phyloP scores from a whole-genome alignment of 2,329 filamentous ascomycete species.

The Cercospora nicotianae region DNA sequence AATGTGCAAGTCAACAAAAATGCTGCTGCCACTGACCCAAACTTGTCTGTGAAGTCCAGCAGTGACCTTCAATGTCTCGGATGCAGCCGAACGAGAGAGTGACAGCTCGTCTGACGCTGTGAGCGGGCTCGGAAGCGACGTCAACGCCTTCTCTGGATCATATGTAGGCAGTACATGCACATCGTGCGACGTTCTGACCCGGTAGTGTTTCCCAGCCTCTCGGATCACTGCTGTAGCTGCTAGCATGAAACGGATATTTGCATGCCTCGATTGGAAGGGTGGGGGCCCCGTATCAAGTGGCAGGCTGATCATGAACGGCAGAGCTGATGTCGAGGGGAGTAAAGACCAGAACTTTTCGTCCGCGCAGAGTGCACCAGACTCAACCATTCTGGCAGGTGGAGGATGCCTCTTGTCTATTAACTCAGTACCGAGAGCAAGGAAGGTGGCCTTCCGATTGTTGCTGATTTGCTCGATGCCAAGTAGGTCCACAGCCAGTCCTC shows the following conservation, averaged over 20 bases:
- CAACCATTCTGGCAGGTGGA: slow-evolving; percentile 53
- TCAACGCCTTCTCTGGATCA: slow-evolving; percentile 57
- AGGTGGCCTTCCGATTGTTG: slow-evolving; percentile 49
- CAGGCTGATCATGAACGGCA: slow-evolving; percentile 56
- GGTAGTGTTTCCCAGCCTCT: slow-evolving; percentile 50
- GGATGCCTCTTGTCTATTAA: slow-evolving; percentile 53
- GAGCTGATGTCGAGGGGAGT: slow-evolving; percentile 47
- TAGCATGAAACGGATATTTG: slow-evolving; percentile 53
- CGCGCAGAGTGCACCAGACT: slow-evolving; percentile 42
- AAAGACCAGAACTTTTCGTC: slow-evolving; percentile 51
- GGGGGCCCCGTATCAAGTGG: slow-evolving; percentile 57
- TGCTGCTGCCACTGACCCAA: slow-evolving; percentile 57
- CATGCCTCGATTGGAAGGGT: slow-evolving; percentile 55
- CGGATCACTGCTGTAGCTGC: slow-evolving; percentile 50
- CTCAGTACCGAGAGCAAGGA: slow-evolving; percentile 54
- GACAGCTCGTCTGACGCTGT: slow-evolving; percentile 52
- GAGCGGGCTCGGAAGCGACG: slow-evolving; percentile 54
- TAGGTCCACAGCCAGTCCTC: slow-evolving; percentile 53
- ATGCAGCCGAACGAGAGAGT: slow-evolving; percentile 42
- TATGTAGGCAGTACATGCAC: slow-evolving; percentile 55
- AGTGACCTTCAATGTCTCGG: slow-evolving; percentile 51
- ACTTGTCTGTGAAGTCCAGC: slow-evolving; percentile 59
- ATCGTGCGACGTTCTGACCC: slow-evolving; percentile 53
- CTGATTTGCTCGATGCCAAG: slow-evolving; percentile 55
- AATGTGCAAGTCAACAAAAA: slow-evolving; percentile 57